Base-by-base conservation (phyloP, 371 early-diverging fungal species). In the Fennellomyces sp. region DNA sequence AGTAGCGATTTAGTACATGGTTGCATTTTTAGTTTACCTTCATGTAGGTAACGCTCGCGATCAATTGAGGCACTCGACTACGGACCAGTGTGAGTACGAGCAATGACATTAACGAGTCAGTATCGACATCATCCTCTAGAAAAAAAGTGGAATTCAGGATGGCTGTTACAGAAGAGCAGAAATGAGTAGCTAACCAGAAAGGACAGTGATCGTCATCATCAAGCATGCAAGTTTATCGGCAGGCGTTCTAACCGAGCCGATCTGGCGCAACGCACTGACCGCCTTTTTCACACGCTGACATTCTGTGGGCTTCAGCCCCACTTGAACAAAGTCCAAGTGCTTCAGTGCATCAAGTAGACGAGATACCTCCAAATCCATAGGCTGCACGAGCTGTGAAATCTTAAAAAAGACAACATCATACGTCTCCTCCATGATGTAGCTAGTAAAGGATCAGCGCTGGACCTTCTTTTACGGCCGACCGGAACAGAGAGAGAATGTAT, bases 391-490 rank as follows among this genome's bases (percentile, higher is more conserved):
- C 30, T 75, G 72, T 0, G 81, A 76, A 56, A 85, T 75, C 39
- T 75, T 80, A 68, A 82, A 85, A 52, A 85, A 85, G 1, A 78
- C 74, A 30, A 83, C 77, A 52, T 85, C 85, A 41, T 85, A 85
- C 2, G 77, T 83, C 17, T 75, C 67, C 48, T 85, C 83, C 83
- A 83, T 80, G 13, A 85, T 61, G 53, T 81, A 68, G 41, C 77
- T 80, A 53, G 48, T 27, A 27, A 45, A 12, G 25, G 12, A 27
- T n/a, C n/a, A 28, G 45, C 12, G 29, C 19, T 13, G 15, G 26
- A 10, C 19, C 28, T 10, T 35, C 41, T 26, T 19, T n/a, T n/a
- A n/a, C n/a, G n/a, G n/a, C n/a, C n/a, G n/a, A n/a, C n/a, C n/a
- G n/a, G n/a, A 31, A 11, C 8, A 25, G 29, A 50, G 19, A 3